These are phyloP conservation scores for Chaetomiaceae sp. DNA, from an alignment of 2,329 filamentous ascomycete genomes.

Conservation along the genomic window DNA sequence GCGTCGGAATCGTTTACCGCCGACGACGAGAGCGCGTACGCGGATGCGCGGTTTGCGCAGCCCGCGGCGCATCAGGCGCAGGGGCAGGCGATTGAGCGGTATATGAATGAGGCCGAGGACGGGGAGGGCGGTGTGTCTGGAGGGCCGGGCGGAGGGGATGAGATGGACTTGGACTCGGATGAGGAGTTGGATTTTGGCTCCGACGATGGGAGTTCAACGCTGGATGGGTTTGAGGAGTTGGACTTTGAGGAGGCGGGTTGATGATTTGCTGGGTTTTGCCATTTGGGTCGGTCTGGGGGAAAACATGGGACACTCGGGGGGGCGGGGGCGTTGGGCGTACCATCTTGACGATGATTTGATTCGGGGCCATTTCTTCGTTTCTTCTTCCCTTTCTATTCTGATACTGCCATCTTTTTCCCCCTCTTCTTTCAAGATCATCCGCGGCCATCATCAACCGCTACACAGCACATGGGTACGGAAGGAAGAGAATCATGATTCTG, in stretches of 20 bases:
- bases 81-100: constrained; percentile 20
- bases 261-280: background rate
- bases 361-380: no score
- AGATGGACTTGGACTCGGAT: background rate
- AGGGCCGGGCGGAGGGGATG: background rate
- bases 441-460: no score
- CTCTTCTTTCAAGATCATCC: no score
- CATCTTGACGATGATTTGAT: background rate
- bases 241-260: background rate
- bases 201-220: constrained; percentile 21
- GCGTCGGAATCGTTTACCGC: constrained; percentile 38
- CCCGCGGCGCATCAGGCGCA: constrained; percentile 31
- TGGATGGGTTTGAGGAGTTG: constrained; percentile 23
- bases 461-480: background rate
- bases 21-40: constrained; percentile 28
- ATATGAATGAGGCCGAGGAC: constrained; percentile 18
- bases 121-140: background rate
- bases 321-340: background rate
- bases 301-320: background rate
- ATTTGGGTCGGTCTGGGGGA: background rate
- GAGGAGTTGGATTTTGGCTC: background rate
- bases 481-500: no score
- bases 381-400: background rate
- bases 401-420: background rate
- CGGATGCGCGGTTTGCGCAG: constrained; percentile 33